Evolutionary conservation across 2,329 filamentous ascomycete genomes (phyloP).

Genomic region (Emydomyces testavorans): DNA sequence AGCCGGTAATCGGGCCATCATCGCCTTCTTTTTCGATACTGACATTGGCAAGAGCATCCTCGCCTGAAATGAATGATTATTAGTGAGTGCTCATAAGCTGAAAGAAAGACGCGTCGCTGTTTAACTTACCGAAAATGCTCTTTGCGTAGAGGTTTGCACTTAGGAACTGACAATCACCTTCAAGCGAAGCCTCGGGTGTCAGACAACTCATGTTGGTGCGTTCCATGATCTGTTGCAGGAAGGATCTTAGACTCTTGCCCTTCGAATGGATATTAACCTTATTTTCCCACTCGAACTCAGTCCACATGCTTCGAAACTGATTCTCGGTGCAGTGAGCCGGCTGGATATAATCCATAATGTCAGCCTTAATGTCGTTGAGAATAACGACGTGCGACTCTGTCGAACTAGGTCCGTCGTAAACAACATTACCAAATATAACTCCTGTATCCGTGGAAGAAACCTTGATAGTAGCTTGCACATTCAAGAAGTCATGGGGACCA

Average conservation of each 20-base stretch:
- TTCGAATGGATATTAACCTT: constrained; percentile 99
- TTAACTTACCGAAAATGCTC: constrained; percentile 86
- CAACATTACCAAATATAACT: constrained; percentile 96
- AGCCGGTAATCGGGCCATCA: constrained; percentile 88
- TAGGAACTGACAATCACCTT: constrained; percentile 95
- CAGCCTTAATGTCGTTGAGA: constrained; percentile 92
- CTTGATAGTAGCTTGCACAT: constrained; percentile 97
- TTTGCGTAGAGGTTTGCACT: constrained; percentile 93
- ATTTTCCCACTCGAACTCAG: constrained; percentile 99
- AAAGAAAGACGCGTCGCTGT: neutral
- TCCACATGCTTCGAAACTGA: constrained; percentile 99
- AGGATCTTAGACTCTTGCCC: constrained; percentile 79
- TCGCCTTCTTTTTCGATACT: constrained; percentile 97
- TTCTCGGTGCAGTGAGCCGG: constrained; percentile 93
- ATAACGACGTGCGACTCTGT: constrained; percentile 96
- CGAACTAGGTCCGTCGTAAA: constrained; percentile 86
- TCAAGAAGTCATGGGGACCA: constrained; percentile 90
- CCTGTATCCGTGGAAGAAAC: constrained; percentile 96
- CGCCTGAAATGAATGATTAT: constrained; percentile 47
- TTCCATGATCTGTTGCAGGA: constrained; percentile 89
- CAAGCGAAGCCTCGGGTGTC: constrained; percentile 88
- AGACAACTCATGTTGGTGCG: constrained; percentile 98
- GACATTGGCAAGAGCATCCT: constrained; percentile 94
- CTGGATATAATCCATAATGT: constrained; percentile 99
- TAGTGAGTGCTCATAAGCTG: constrained; percentile 13